Evolutionary conservation across 805 yeast genomes (phyloP).

Genomic region (Yarrowia deformans): DNA sequence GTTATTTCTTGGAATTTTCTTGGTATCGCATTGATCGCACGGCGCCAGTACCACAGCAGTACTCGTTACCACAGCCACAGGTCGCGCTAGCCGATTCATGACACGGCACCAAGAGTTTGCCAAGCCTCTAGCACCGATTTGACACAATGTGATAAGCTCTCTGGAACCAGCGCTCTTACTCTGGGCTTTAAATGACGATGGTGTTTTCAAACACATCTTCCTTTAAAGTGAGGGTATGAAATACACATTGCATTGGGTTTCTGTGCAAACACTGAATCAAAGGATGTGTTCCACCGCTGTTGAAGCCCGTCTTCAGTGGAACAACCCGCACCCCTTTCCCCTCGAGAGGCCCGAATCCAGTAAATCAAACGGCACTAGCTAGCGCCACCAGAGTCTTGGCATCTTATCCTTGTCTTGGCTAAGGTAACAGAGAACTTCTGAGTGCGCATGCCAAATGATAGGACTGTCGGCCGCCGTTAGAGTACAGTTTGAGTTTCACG

Average conservation of each 20-base stretch:
- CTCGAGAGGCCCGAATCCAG: neutral
- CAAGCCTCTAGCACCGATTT: slow-evolving; percentile 1
- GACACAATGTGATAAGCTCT: slow-evolving; percentile 16
- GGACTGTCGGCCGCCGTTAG: slow-evolving; percentile 3
- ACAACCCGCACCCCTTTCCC: neutral
- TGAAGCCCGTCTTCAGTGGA: neutral
- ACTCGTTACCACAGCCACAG: slow-evolving; percentile 9
- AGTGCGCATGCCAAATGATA: neutral
- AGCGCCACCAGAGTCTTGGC: slow-evolving; percentile 14
- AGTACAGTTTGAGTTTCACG: slow-evolving; percentile 9
- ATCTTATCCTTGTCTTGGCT: slow-evolving; percentile 11
- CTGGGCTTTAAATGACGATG: neutral
- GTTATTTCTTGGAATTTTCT: no score
- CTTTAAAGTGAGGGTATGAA: neutral
- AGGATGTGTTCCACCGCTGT: neutral
- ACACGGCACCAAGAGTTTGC: slow-evolving; percentile 35
- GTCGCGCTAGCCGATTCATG: neutral
- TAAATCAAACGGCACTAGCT: slow-evolving; percentile 19
- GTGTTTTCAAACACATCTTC: neutral
- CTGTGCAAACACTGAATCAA: neutral
- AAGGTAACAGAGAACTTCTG: neutral
- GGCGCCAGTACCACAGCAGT: neutral
- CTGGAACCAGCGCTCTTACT: neutral
- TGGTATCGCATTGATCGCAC: neutral
- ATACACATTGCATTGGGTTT: slow-evolving; percentile 17